phyloP scores from a whole-genome alignment of 306 rosid genomes.

The Argentina anserina region DNA sequence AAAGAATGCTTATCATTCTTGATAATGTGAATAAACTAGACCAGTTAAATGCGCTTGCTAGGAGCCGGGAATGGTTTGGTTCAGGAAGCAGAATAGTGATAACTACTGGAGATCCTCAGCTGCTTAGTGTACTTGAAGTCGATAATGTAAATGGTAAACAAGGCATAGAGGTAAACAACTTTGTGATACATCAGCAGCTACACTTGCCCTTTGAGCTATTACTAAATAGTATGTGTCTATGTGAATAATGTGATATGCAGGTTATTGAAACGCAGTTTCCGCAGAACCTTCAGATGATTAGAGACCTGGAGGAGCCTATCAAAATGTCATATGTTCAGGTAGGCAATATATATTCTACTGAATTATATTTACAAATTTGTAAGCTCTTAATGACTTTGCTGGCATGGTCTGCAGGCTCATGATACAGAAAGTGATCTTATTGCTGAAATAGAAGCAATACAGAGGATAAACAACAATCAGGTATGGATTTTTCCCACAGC shows the following conservation, averaged over 20 bases:
- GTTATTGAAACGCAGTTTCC: conserved; percentile 12
- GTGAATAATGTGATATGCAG: conserved; percentile 21
- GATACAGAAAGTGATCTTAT: background rate
- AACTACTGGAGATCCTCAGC: conserved; percentile 12
- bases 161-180: conserved; percentile 4
- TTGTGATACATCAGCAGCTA: background rate
- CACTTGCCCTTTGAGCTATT: background rate
- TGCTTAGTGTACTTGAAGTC: conserved; percentile 9
- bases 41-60: conserved; percentile 16
- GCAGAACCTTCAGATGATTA: conserved; percentile 18
- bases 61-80: conserved; percentile 6
- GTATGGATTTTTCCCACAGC: background rate
- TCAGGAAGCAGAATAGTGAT: conserved; percentile 12
- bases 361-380: background rate
- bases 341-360: background rate
- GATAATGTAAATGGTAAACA: conserved; percentile 18
- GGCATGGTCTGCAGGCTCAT: conserved; percentile 12
- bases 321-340: conserved; percentile 1
- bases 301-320: background rate
- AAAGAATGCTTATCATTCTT: conserved; percentile 16
- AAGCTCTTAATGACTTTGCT: background rate
- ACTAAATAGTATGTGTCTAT: background rate
- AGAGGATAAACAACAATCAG: background rate
- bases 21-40: conserved; percentile 5
- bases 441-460: conserved; percentile 11